Evolutionary conservation across 2,329 filamentous ascomycete genomes (phyloP), one percentile per base, ranked within the genome.

Genomic region (Zelopaecilomyces penicillatus): DNA sequence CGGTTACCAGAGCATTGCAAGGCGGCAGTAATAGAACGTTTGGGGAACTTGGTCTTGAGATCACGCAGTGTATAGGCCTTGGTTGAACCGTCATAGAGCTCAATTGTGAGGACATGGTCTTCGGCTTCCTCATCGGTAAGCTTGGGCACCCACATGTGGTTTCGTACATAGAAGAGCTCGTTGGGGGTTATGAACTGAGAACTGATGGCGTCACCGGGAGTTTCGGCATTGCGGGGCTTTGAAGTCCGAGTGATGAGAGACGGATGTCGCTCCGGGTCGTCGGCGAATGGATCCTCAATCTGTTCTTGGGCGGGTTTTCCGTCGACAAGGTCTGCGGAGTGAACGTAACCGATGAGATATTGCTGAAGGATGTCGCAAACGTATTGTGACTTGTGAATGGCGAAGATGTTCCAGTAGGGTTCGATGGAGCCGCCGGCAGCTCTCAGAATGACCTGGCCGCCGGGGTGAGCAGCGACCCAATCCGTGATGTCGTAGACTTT

Each of bases 401-500:
- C 70, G 57, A 85, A 85, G 43, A 85, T 82, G 47, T 83, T 69
- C 82, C 82, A 85, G 62, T 83, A 85, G 0, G 76, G 74, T 42
- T 85, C 81, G 41, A 85, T 75, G 44, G 73, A 75, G 33, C 76
- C 74, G 4, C 82, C 82, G 1, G 78, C 80, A 1, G 82, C 82
- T 30, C 76, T 73, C 6, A 85, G 66, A 47, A 85, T 85, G 10
- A 85, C 78, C 42, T 83, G 76, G 36, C 82, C 82, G 4, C 82
- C 82, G 0, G 82, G 82, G 55, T 85, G 82, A 1, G 73, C 78
- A 1, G 69, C 65, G 26, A 85, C 65, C 78, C 81, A 85, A 41
- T 83, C 78, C 1, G 81, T 85, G 42, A 85, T 85, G 54, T 85
- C 76, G 67, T 85, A 85, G 19, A 85, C 80, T 45, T 78, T 76